Conservation (phyloP, 768 basidiomycete species). For the Russula lepida region DNA sequence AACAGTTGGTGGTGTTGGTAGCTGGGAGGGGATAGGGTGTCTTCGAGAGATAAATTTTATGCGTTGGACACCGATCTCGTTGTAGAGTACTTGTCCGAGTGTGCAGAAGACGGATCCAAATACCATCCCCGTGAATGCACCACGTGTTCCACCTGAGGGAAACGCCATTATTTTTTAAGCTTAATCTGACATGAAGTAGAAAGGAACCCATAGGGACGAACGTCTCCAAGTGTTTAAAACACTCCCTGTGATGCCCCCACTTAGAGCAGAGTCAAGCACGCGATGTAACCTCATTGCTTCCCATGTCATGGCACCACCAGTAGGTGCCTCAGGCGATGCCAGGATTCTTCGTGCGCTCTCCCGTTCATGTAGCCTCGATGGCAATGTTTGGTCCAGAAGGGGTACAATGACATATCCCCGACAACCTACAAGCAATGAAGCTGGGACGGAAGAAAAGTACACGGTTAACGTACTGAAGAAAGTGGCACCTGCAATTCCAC, state of each 20-base stretch:
- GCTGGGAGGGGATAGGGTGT: slow-evolving; percentile 7
- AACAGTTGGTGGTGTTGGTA: not conserved
- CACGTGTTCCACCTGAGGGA: slow-evolving; percentile 48
- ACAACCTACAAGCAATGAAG: slow-evolving; percentile 38
- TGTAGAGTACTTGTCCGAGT: slow-evolving; percentile 58
- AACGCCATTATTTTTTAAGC: slow-evolving; percentile 6
- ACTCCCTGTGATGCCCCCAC: slow-evolving; percentile 63
- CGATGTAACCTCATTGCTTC: slow-evolving; percentile 49
- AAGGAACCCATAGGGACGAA: slow-evolving; percentile 29
- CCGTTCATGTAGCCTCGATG: slow-evolving; percentile 40
- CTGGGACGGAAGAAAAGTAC: not conserved
- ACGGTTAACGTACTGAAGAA: slow-evolving; percentile 61
- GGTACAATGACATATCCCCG: slow-evolving; percentile 75
- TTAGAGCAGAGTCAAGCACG: slow-evolving; percentile 62
- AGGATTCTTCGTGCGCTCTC: slow-evolving; percentile 31
- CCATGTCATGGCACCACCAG: slow-evolving; percentile 31
- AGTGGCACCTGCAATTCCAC: slow-evolving; percentile 57
- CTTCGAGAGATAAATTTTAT: slow-evolving; percentile 46
- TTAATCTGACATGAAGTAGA: not conserved
- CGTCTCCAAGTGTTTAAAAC: slow-evolving; percentile 50
- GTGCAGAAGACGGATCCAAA: slow-evolving; percentile 53
- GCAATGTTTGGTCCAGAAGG: slow-evolving; percentile 37
- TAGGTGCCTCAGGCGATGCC: slow-evolving; percentile 13
- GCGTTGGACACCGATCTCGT: slow-evolving; percentile 55
- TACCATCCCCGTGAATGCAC: slow-evolving; percentile 49